Base-by-base conservation (phyloP, 352 stramenopile genomes). In the Phytopythium chamaehyphon region DNA sequence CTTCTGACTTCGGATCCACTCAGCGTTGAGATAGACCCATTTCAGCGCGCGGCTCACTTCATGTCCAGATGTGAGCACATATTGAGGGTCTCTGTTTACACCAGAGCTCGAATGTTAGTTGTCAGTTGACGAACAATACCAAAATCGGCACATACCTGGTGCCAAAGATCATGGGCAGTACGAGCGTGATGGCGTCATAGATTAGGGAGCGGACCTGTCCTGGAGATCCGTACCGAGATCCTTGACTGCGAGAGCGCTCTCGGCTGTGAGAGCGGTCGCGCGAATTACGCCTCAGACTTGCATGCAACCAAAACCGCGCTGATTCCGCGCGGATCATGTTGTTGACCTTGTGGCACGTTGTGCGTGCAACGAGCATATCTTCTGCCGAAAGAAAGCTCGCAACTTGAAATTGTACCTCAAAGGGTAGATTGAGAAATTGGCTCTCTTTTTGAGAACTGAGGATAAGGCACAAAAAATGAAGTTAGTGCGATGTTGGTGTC, bases 1-100 rank as follows among this genome's bases (percentile, higher is more conserved):
- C 19, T 71, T 71, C 53, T 89, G 82, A 12, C 63, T 71, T 10
- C 84, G 78, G 58, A 95, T 93, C 84, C 84, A 95, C 23, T 88
- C 74, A 3, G 84, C 82, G 40, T 95, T 95, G 10, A 95, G 40
- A 49, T 90, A 93, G 1, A 93, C 84, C 84, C 84, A 95, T 48
- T 93, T 91, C n/a, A 93, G 59, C 11, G 80, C 79, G 28, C 78
- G 83, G 58, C 76, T 95, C 35, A 86, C 64, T 42, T 71, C 73
- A 43, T 71, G 81, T 19, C 71, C 72, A 42, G 82, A 88, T 3
- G 73, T 79, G 8, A 95, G 63, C 2, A 93, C 66, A 51, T 86
- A 75, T 18, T 69, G 62, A 0, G 78, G 84, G 28, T 93, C 76
- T 54, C 83, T 93, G 47, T 52, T 43, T 23, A 16, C 19, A 61